Base-by-base conservation (phyloP, 2,329 filamentous ascomycete species). In the Sporothrix inflata region DNA sequence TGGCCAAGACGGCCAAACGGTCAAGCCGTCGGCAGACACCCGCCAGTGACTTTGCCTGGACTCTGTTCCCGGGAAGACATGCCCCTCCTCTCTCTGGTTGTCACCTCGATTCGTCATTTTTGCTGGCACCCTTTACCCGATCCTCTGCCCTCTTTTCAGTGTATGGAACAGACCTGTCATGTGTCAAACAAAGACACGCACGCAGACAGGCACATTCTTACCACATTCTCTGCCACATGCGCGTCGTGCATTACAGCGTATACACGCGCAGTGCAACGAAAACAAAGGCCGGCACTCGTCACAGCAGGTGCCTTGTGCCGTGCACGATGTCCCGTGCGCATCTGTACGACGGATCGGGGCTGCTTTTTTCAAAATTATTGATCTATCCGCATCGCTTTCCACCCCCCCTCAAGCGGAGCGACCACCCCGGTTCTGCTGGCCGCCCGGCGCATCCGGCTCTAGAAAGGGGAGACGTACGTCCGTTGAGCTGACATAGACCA, bases 401-500 rank as follows among this genome's bases (percentile, higher is more conserved):
- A 49, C 47, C 47, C 45, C 2, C 4, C 24, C 7, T 65, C 38
- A 65, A 45, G 60, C 60, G 12, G 60, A 65, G 34, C 49, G 27
- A 42, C 16, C 34, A 21, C 8, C 16, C 65, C 14, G 66, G 34
- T 24, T 57, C n/a, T 86, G 30, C 14, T 21, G 63, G 7, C 7
- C 16, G n/a, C 14, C 40, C 40, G 42, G 63, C 14, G 24, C 42
- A 12, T 66, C 42, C 42, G 40, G 24, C 24, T 66, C 63, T 14
- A 66, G 19, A n/a, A 66, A 34, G 3, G 63, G 42, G 24, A 49
- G 42, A 11, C 40, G 42, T 19, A 66, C 8, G 27, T 30, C 16
- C 9, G 63, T 66, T 12, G 63, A 49, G 21, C 30, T 66, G 42
- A 66, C 42, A 27, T 49, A 19, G 21, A 66, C 27, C 24, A 30